These are phyloP conservation scores for Picochlorum sp. DNA, from an alignment of 139 green algal species.

Conservation along the genomic window DNA sequence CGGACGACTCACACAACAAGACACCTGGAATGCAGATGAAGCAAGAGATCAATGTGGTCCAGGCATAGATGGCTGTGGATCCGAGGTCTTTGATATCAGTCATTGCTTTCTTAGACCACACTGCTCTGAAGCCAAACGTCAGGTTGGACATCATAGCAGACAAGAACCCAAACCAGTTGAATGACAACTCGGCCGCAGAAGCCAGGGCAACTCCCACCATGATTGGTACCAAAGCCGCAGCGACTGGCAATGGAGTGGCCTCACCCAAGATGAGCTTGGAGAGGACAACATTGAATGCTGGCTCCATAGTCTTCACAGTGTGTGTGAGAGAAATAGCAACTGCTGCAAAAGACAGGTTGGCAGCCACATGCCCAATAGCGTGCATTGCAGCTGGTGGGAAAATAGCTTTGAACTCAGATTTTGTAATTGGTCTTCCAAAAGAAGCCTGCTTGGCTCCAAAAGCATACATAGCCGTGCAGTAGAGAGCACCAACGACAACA, in stretches of 20 bases:
- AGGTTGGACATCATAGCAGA: constrained; percentile 90
- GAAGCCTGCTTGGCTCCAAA: constrained; percentile 81
- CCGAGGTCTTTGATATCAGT: constrained; percentile 63
- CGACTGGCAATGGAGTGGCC: constrained; percentile 74
- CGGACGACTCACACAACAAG: constrained; percentile 65
- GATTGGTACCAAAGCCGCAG: constrained; percentile 85
- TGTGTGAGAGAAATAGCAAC: constrained; percentile 98
- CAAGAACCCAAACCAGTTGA: constrained; percentile 96
- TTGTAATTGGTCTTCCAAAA: constrained; percentile 73
- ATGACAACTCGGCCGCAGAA: constrained; percentile 83
- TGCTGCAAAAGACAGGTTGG: constrained; percentile 96
- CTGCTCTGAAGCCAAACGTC: constrained; percentile 87
- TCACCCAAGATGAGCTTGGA: constrained; percentile 72
- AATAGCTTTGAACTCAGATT: constrained; percentile 77
- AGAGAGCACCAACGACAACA: constrained; percentile 77
- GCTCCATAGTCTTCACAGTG: constrained; percentile 97
- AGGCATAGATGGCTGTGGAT: constrained; percentile 92
- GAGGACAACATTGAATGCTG: constrained; percentile 89
- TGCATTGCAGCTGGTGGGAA: constrained; percentile 88
- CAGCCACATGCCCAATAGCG: constrained; percentile 90
- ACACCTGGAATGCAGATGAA: constrained; percentile 82
- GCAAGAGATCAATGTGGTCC: constrained; percentile 91
- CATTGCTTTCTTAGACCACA: constrained; percentile 88
- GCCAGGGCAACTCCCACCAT: constrained; percentile 85
- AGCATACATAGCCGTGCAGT: constrained; percentile 72